Evolutionary conservation across 2,329 filamentous ascomycete species (phyloP), one percentile per base, ranked within the genome.

Genomic region (Neocucurbitaria cava): DNA sequence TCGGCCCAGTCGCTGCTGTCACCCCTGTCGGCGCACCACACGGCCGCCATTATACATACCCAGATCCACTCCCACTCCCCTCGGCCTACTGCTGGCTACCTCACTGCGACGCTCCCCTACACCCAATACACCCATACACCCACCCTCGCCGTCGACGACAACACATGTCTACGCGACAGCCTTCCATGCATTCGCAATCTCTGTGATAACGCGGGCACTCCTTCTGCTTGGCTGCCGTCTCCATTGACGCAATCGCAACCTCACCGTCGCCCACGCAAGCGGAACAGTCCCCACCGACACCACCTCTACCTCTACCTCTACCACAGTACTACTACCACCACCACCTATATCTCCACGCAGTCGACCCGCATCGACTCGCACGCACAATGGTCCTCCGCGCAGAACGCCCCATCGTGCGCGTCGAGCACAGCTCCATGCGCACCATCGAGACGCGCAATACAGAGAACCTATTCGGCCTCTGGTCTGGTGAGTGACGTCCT

Each of bases 381-480:
- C 48, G 28, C 70, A 79, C 60, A 35, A 98, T 98, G 94, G 91
- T 92, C 80, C 87, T 90, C 73, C 85, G 86, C 79, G 83, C 96
- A 77, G 87, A 90, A 77, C 89, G 89, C 57, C 90, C 94, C 71
- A 90, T 98, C 75, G 83, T 98, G 72, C 92, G 92, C 59, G 90
- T 98, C 76, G 92, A 97, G 81, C 88, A 91, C 62, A 91, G 89
- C 74, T 89, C 94, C 66, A 93, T 99, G 76, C 91, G 95, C 82
- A 92, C 96, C 76, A 92, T 98, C 71, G 93, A 98, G 79, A 96
- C 94, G 1, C 85, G 89, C 65, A 96, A 96, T 76, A 89, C 91
- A 24, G 91, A 96, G 79, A 96, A 93, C 73, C 86, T 98, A 46
- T 96, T 95, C 79, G 93, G 91, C 81, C 96, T 98, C 86, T 96